Percentiles rank a stretch among this genome's conserved stretches.
Conservation (phyloP, 2,329 filamentous ascomycete genomes). For the Alternaria triticimaculans region DNA sequence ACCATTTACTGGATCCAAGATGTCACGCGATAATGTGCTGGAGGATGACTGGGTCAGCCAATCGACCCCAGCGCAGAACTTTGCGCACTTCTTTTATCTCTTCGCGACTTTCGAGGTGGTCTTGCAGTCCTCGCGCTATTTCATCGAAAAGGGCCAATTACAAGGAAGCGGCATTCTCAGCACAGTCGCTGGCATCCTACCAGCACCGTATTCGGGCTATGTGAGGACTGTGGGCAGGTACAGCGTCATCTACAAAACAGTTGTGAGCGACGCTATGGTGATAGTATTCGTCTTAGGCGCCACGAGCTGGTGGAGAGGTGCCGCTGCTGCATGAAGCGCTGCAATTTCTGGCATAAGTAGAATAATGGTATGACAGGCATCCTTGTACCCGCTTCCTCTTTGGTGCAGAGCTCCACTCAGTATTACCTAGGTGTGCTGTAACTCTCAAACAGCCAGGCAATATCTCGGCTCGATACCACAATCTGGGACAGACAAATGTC, state of each 20-base stretch:
- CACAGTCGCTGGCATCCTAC: slow-evolving; percentile 69
- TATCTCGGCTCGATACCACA: background rate
- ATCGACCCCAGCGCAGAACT: slow-evolving; percentile 48
- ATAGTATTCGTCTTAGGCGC: slow-evolving; percentile 77
- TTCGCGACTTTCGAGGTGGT: slow-evolving; percentile 79
- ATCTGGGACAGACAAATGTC: background rate
- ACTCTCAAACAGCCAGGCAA: background rate
- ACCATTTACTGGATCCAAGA: slow-evolving; percentile 71
- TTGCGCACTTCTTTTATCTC: slow-evolving; percentile 74
- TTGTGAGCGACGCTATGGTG: slow-evolving; percentile 75
- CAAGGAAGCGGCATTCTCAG: slow-evolving; percentile 69
- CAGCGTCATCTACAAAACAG: slow-evolving; percentile 72
- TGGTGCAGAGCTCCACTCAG: background rate
- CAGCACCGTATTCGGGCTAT: slow-evolving; percentile 68
- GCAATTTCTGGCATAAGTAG: background rate
- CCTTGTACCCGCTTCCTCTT: background rate
- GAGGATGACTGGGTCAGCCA: slow-evolving; percentile 41
- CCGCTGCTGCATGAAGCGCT: slow-evolving; percentile 30
- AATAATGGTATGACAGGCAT: slow-evolving; percentile 2
- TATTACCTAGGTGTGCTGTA: background rate
- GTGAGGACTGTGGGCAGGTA: slow-evolving; percentile 69
- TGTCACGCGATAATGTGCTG: slow-evolving; percentile 56
- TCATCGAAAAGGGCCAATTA: slow-evolving; percentile 67
- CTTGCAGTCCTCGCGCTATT: slow-evolving; percentile 73
- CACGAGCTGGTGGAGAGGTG: slow-evolving; percentile 57